A percentile compares a stretch with the other conserved stretches of the same genome.
These are phyloP conservation scores for Sinapis alba DNA, from an alignment of 441 rosid species.

Conservation along the genomic window DNA sequence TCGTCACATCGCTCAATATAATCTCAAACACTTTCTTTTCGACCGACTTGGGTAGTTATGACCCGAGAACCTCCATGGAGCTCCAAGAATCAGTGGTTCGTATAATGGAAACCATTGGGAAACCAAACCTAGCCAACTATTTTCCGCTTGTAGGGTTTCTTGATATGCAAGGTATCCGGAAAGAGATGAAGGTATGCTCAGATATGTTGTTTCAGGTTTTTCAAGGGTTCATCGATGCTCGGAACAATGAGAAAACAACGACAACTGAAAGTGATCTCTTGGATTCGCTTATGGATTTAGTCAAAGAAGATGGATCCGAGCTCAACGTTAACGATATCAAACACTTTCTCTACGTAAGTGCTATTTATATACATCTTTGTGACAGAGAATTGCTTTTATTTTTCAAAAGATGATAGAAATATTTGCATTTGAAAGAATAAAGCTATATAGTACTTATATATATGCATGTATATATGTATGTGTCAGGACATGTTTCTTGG, in stretches of 20 bases:
- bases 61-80: background rate
- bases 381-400: background rate
- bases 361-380: background rate
- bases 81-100: conserved; percentile 4
- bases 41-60: background rate
- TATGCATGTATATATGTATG: background rate
- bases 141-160: conserved; percentile 14
- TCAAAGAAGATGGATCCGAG: conserved; percentile 8
- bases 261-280: conserved; percentile 2
- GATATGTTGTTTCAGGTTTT: conserved; percentile 7
- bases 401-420: background rate
- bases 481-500: conserved; percentile 26
- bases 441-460: background rate
- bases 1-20: conserved; percentile 11
- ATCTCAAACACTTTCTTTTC: conserved; percentile 27
- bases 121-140: conserved; percentile 9
- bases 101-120: background rate
- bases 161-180: conserved; percentile 23
- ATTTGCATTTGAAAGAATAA: background rate
- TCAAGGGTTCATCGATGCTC: conserved; percentile 12
- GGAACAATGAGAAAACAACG: background rate
- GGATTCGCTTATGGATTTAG: conserved; percentile 25
- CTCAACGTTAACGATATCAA: background rate
- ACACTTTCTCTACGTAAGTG: conserved; percentile 27
- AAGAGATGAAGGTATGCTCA: background rate